phyloP scores from a whole-genome alignment of 306 rosid species.

The Phaseolus lunatus region DNA sequence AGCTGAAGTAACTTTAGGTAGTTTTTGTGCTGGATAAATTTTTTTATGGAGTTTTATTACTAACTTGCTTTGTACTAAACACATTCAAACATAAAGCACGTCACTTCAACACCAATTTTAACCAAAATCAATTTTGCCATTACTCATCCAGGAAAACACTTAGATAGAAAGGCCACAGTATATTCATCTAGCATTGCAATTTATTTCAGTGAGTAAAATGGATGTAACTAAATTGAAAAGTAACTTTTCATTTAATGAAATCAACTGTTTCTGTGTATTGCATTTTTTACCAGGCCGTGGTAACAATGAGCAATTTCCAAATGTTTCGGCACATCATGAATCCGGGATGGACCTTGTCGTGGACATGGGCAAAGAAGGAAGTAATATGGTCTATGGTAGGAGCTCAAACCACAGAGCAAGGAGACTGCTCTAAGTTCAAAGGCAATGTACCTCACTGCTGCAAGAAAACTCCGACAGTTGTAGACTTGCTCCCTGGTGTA shows the following conservation, averaged over 20 bases:
- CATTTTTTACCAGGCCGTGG: conserved; percentile 62
- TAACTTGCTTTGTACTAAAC: not conserved
- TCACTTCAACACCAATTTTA: no score
- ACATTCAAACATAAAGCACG: not conserved
- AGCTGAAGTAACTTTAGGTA: not conserved
- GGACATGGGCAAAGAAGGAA: conserved; percentile 96
- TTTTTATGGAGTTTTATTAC: not conserved
- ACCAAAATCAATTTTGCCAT: not conserved
- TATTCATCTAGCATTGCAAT: not conserved
- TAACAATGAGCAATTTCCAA: conserved; percentile 87
- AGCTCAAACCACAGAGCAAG: conserved; percentile 91
- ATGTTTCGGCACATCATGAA: conserved; percentile 84
- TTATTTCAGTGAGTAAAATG: not conserved
- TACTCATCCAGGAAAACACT: not conserved
- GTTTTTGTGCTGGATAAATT: not conserved
- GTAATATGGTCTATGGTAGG: conserved; percentile 92
- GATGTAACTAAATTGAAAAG: not conserved
- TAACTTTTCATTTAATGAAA: conserved; percentile 22
- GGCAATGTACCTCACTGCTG: conserved; percentile 91
- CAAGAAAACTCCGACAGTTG: conserved; percentile 84
- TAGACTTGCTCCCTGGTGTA: conserved; percentile 90
- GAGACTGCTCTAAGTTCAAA: conserved; percentile 94
- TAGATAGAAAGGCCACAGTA: conserved; percentile 14
- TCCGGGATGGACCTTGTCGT: conserved; percentile 88
- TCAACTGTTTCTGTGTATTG: not conserved